Base-by-base conservation (phyloP, 2,329 filamentous ascomycete genomes). In the Fusarium compactum region DNA sequence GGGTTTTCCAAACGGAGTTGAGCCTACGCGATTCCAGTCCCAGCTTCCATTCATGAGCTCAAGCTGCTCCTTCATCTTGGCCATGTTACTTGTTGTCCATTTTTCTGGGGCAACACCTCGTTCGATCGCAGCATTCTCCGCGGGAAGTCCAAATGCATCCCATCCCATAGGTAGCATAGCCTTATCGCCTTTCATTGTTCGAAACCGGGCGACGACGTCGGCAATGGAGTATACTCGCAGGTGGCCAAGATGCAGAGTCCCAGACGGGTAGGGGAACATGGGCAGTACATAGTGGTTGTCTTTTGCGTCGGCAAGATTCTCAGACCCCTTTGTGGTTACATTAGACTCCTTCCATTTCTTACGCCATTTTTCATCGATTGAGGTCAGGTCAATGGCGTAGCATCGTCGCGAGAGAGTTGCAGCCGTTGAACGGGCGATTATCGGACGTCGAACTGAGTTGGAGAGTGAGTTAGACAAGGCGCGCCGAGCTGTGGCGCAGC, bases 181-280 rank as follows among this genome's bases (percentile, higher is more conserved):
- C 58, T 92, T 82, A 71, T 89, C 85, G 18, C 94, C 94, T 72
- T 90, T 89, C 82, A 97, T 89, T 27, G 86, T 87, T 74, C 90
- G 89, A 77, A 91, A 97, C 57, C 94, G 88, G 16, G 93, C 90
- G 55, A 97, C 82, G 12, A 95, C 92, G 82, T 97, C 94, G 65
- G 94, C 93, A 70, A 97, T 96, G 40, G 94, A 93, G 82, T 97
- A 97, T 52, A 97, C 93, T 48, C 94, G 90, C 41, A 97, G 83
- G 79, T 97, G 94, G 16, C 94, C 94, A 65, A 97, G 89, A 78
- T 97, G 94, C 29, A 97, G 86, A 30, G 90, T 90, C 30, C 94
- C 94, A 0, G 94, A 97, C 2, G 94, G 94, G 78, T 97, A 97
- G 0, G 94, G 94, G 77, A 97, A 97, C 94, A 97, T 97, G 70